A percentile compares a stretch with the other conserved stretches of the same genome.
Evolutionary conservation across 345 rosid genomes (phyloP).

Genomic region (Camelina laxa): DNA sequence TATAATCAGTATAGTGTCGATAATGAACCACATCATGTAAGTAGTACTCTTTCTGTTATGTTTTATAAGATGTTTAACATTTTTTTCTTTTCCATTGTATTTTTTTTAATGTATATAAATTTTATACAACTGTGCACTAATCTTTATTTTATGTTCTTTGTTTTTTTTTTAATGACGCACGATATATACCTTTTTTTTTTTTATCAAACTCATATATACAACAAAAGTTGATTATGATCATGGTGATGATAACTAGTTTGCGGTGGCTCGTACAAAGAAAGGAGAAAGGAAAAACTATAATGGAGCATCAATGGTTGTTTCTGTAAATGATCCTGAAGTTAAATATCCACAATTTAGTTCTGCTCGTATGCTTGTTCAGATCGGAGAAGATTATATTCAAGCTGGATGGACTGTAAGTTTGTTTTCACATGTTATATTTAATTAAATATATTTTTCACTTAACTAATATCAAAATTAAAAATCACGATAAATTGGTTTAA

Average conservation of each 20-base stretch:
- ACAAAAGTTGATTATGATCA: neutral
- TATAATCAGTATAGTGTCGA: neutral
- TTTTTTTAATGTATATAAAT: neutral
- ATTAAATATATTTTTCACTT: neutral
- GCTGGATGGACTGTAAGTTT: constrained; percentile 3
- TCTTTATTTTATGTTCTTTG: neutral
- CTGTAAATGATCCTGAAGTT: neutral
- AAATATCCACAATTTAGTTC: neutral
- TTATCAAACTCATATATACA: neutral
- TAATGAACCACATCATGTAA: neutral
- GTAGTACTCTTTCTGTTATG: neutral
- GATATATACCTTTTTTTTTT: neutral
- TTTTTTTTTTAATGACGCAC: neutral
- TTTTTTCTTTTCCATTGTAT: neutral
- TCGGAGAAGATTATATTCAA: neutral
- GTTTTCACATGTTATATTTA: neutral
- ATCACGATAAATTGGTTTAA: neutral
- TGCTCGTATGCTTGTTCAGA: constrained; percentile 10
- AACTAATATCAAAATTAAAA: neutral
- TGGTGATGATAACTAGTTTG: neutral
- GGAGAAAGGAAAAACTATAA: neutral
- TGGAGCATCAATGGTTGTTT: constrained; percentile 1
- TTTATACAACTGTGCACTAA: neutral
- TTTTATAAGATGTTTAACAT: neutral
- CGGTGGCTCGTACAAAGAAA: neutral